A percentile compares a stretch with the other conserved stretches of the same genome.
phyloP scores from a whole-genome alignment of 306 rosid species.

The Fragaria iinumae region DNA sequence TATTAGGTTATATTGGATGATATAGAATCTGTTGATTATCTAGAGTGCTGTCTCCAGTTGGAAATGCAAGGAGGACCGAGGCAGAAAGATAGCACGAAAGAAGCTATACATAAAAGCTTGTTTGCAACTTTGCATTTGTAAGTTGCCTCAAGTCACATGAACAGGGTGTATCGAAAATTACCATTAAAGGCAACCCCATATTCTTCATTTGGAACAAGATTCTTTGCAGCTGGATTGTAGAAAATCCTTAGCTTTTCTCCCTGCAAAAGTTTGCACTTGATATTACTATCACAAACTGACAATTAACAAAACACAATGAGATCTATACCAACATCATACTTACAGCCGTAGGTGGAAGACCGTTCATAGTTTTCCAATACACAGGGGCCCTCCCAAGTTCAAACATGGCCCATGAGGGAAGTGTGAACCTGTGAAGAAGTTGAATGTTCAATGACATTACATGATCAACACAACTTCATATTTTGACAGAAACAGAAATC shows the following conservation, averaged over 20 bases:
- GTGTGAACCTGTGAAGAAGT: conserved; percentile 43
- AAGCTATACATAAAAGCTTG: not conserved
- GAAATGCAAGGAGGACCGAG: not conserved
- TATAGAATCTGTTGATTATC: not conserved
- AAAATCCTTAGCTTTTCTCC: conserved; percentile 84
- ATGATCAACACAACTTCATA: not conserved
- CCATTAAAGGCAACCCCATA: conserved; percentile 90
- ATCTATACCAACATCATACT: conserved; percentile 19
- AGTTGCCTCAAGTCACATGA: not conserved
- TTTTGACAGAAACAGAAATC: not conserved
- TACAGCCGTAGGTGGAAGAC: conserved; percentile 81
- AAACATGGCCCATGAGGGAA: conserved; percentile 89
- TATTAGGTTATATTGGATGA: not conserved
- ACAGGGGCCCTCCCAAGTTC: conserved; percentile 67
- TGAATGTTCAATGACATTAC: conserved; percentile 1
- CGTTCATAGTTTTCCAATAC: conserved; percentile 66
- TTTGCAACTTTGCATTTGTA: not conserved
- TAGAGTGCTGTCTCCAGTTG: not conserved
- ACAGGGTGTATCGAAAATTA: conserved; percentile 26
- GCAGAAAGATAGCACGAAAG: not conserved
- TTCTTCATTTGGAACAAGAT: conserved; percentile 68
- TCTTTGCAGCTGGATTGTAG: conserved; percentile 74
- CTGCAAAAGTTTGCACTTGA: conserved; percentile 41
- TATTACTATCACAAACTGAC: conserved; percentile 4
- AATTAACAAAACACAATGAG: not conserved